Base-by-base conservation (phyloP, 257 asterid species). In the Fraxinus pennsylvanica region DNA sequence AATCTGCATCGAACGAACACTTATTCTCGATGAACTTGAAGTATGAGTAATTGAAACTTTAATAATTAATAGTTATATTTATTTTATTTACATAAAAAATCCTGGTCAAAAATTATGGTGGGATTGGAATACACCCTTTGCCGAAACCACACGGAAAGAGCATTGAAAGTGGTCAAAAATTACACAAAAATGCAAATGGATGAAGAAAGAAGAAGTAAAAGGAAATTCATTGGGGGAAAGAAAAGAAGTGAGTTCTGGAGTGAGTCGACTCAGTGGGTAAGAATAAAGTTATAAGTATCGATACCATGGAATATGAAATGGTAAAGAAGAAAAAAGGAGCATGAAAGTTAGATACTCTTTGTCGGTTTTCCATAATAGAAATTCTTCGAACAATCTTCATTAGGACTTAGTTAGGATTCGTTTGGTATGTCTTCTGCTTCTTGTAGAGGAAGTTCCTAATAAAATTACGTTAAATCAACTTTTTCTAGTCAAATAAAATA, bases 261-360 rank as follows among this genome's bases (percentile, higher is more conserved):
- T 41, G 39, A 63, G 69, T 63, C 69, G 15, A 71, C 33, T 30
- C 76, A 45, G 76, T 72, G n/a, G 14, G 78, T 76, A 75, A 71
- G 83, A 76, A 81, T 73, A 77, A 82, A 82, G 83, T 72, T 29
- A 70, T 75, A 67, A 38, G 81, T 54, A 54, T 78, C 72, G 78
- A 79, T 74, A 71, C 78, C 81, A 47, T 59, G 68, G 84, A 82
- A 87, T 82, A 83, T 74, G 71, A 73, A 80, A 75, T 68, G 77
- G 74, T 78, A 85, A 90, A 86, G 89, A 82, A 66, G 74, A 75
- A 66, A 83, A 83, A 88, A 87, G 80, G 85, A 68, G 68, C 76
- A 72, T 35, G 52, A 87, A 89, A 86, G 88, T 82, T 82, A 74
- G 89, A 85, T 88, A 79, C 91, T 84, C 85, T 81, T 80, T 88